Evolutionary conservation across 106 monocot genomes (phyloP), one percentile per base, ranked within the genome.

Genomic region (Allium sativum): DNA sequence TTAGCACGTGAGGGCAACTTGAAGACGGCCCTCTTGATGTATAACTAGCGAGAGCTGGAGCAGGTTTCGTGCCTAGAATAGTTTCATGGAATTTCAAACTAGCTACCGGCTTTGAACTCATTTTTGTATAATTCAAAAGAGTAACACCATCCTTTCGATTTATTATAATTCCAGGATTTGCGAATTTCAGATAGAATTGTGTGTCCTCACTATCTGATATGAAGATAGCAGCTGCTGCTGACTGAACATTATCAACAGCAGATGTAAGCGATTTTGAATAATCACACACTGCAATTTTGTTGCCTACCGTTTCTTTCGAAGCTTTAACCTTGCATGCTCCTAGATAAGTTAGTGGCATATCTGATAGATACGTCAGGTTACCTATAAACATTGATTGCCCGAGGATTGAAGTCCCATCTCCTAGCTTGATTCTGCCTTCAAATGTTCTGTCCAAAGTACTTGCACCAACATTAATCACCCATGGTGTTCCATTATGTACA

Each of bases 401-500:
- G 17, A 40, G 8, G 50, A 92, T 66, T 17, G 53, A 41, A 9
- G 44, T 59, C 9, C 74, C 81, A 43, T 84, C 67, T 13, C 81
- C 81, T 10, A 81, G 72, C 8, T 44, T 21, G 6, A 86, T 20
- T 11, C 40, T 17, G 52, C 80, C 83, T 46, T 61, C 52, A 63
- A 78, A 81, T 10, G 60, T 44, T 7, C 92, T 73, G 72, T 92
- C 86, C 11, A 92, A 65, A 20, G 84, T 78, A 68, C 75, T 68
- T 12, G 83, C 92, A 10, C 80, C 92, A 20, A 84, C 75, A 1
- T 86, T 87, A 0, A 81, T 62, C 48, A 65, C 65, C 91, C 91
- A 92, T 3, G 91, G 91, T 21, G 62, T 67, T 7, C 83, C 86
- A 51, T 92, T 92, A 61, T 86, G 86, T 58, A 92, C 56, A 0